Base-by-base conservation (phyloP, 148 eudicot species). In the Vaccinium myrtillus region DNA sequence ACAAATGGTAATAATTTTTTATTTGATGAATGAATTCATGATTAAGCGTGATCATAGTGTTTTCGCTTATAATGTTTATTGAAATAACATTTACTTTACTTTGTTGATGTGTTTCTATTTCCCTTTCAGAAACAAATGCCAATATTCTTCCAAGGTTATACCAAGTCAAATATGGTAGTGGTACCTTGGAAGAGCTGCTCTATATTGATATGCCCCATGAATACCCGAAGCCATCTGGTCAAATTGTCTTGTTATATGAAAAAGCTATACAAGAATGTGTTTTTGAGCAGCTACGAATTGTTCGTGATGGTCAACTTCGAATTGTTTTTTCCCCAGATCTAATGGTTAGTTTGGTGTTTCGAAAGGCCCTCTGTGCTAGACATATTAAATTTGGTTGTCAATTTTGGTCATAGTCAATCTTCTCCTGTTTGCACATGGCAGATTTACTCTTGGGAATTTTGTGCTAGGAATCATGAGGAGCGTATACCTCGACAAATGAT, bases 261-360 rank as follows among this genome's bases (percentile, higher is more conserved):
- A 96, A 95, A 92, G 99, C 99, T 63, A 90, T 95, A 61, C 98
- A 96, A 67, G 93, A 93, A 88, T 93, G 96, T 80, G 94, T 96
- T 54, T 96, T 92, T 87, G 96, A 96, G 86, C 97, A 96, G 80
- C 94, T 95, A 67, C 97, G 95, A 59, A 97, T 96, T 84, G 97
- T 96, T 74, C 97, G 99, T 69, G 99, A 96, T 88, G 99, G 99
- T 83, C 99, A 93, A 78, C 94, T 96, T 49, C 95, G 99, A n/a
- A 91, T 96, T 74, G 97, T 96, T 65, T 95, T 96, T 88, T 91
- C 99, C 51, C 89, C 93, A 53, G 98, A 96, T 30, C 43, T 70
- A 1, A 92, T 91, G 93, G 93, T 74, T 73, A 16, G 77, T 39
- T 82, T 27, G n/a, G 27, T 6, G 15, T 74, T 15, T n/a, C 46